Conservation (phyloP, 768 basidiomycete genomes). For the Mycena galopus region DNA sequence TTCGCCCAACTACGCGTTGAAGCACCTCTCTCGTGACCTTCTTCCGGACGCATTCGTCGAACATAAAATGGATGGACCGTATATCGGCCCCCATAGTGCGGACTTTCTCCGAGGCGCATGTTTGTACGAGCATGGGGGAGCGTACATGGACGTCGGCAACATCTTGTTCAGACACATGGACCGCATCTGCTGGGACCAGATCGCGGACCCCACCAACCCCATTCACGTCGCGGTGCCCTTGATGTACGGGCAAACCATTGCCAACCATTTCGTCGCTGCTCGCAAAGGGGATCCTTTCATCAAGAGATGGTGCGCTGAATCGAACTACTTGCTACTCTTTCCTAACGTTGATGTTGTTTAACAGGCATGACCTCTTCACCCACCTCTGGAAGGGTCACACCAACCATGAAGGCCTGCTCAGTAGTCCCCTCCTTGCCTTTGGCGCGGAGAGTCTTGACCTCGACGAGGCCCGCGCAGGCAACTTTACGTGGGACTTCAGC, state of each 20-base stretch:
- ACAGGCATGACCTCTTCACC: conserved; percentile 1
- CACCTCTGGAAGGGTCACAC: background rate
- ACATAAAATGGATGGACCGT: background rate
- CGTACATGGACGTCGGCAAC: background rate
- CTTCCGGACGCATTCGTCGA: conserved; percentile 1
- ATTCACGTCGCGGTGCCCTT: background rate
- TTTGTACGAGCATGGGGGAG: background rate
- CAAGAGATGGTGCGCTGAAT: conserved; percentile 1
- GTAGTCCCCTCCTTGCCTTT: background rate
- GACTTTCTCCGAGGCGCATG: background rate
- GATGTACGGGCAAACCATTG: background rate
- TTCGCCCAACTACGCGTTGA: background rate
- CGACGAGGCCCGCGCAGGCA: background rate
- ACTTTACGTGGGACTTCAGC: background rate
- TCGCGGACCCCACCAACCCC: background rate
- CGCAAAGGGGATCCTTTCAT: conserved; percentile 5
- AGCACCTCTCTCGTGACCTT: background rate
- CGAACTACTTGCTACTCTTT: background rate
- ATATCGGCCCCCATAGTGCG: background rate
- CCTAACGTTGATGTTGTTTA: background rate
- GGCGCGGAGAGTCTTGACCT: background rate
- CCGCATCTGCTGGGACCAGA: conserved; percentile 1
- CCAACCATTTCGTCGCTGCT: background rate
- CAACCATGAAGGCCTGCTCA: background rate
- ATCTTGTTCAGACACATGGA: background rate